Evolutionary conservation across 2,329 filamentous ascomycete species (phyloP).

Genomic region (Aspergillus ochraceus): DNA sequence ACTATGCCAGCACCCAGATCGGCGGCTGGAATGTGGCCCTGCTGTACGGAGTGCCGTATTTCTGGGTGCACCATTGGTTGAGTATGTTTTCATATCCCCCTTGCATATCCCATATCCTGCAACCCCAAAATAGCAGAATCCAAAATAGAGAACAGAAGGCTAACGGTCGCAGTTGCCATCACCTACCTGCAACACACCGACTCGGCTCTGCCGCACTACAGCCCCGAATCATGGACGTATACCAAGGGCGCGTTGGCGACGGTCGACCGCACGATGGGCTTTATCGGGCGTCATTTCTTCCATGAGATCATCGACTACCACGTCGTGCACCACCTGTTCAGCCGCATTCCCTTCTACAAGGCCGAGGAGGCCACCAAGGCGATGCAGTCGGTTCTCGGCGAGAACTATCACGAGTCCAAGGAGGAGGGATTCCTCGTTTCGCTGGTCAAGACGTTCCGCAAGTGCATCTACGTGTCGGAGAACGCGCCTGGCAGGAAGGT

Average conservation of each 20-base stretch:
- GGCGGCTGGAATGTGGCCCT: conserved; percentile 58
- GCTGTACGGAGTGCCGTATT: conserved; percentile 64
- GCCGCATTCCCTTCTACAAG: conserved; percentile 63
- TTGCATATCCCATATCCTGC: neutral
- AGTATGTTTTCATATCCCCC: conserved; percentile 43
- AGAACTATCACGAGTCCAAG: conserved; percentile 47
- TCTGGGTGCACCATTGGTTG: conserved; percentile 72
- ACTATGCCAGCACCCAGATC: conserved; percentile 53
- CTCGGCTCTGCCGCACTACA: conserved; percentile 57
- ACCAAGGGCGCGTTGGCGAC: conserved; percentile 63
- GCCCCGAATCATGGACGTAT: conserved; percentile 61
- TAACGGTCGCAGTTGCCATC: conserved; percentile 58
- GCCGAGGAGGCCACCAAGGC: conserved; percentile 60
- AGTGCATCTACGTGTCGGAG: conserved; percentile 50
- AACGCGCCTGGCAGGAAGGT: neutral
- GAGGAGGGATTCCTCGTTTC: conserved; percentile 47
- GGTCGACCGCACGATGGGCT: conserved; percentile 65
- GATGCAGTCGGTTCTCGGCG: conserved; percentile 57
- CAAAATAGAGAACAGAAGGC: neutral
- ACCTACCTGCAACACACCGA: conserved; percentile 75
- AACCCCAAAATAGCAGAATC: neutral
- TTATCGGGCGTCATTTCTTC: conserved; percentile 65
- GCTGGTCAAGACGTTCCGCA: conserved; percentile 49
- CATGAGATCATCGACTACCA: conserved; percentile 66
- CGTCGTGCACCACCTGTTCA: conserved; percentile 64